phyloP scores from a whole-genome alignment of 106 monocot genomes.

The Dioscorea alata region DNA sequence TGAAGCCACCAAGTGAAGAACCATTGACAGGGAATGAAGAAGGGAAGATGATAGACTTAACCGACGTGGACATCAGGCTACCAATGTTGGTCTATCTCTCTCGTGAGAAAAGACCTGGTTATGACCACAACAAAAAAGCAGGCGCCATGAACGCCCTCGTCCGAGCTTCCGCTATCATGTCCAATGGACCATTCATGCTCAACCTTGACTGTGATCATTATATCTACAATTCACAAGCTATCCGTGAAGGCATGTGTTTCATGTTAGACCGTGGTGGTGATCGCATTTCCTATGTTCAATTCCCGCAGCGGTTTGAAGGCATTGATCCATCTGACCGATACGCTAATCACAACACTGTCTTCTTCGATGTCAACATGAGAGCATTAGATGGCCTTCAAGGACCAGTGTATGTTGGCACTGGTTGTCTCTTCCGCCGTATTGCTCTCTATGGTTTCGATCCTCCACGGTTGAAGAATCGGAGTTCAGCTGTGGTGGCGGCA shows the following conservation, averaged over 20 bases:
- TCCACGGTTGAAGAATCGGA: constrained; percentile 50
- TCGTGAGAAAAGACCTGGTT: constrained; percentile 88
- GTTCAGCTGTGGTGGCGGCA: constrained; percentile 14
- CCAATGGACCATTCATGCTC: constrained; percentile 94
- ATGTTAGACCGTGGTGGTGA: constrained; percentile 88
- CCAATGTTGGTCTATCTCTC: constrained; percentile 93
- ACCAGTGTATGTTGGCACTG: constrained; percentile 94
- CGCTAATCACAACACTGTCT: constrained; percentile 79
- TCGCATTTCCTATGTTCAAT: constrained; percentile 72
- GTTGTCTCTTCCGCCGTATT: constrained; percentile 90
- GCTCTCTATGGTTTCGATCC: constrained; percentile 97
- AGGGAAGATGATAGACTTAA: constrained; percentile 46
- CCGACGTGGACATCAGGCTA: constrained; percentile 77
- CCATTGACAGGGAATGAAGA: constrained; percentile 59
- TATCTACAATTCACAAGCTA: constrained; percentile 92
- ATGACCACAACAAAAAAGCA: constrained; percentile 98
- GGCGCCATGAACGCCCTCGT: constrained; percentile 98
- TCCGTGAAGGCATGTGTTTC: constrained; percentile 97
- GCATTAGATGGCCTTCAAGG: constrained; percentile 83
- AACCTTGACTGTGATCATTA: constrained; percentile 99
- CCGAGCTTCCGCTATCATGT: constrained; percentile 93
- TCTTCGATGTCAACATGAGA: constrained; percentile 79
- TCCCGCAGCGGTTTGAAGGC: constrained; percentile 77
- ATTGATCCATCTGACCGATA: constrained; percentile 83
- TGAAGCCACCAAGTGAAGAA: constrained; percentile 84